Evolutionary conservation across 441 rosid genomes (phyloP).

Genomic region (Bocquillonia castaneifolia): DNA sequence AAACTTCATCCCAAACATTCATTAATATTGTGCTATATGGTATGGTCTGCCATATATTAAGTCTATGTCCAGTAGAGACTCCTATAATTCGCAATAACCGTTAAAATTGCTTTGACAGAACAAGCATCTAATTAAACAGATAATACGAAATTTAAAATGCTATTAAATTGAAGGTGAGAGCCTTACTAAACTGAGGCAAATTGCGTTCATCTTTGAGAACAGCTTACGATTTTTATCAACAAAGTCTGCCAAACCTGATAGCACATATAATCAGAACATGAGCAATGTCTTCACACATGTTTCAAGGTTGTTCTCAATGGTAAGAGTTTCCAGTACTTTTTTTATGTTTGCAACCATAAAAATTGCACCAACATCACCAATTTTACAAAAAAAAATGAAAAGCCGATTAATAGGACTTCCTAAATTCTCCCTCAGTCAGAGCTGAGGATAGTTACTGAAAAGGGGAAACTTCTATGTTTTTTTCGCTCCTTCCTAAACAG

Average conservation of each 20-base stretch:
- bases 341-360: background rate
- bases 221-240: conserved; percentile 71
- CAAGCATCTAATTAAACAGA: background rate
- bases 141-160: background rate
- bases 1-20: background rate
- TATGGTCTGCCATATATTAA: background rate
- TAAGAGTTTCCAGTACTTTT: background rate
- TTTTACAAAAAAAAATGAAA: background rate
- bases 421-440: background rate
- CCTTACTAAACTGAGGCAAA: conserved; percentile 80
- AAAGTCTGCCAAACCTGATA: conserved; percentile 62
- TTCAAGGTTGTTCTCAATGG: background rate
- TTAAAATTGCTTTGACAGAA: background rate
- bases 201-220: conserved; percentile 56
- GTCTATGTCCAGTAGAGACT: background rate
- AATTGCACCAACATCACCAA: background rate
- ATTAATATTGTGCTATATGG: background rate
- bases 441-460: background rate
- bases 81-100: background rate
- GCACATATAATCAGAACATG: conserved; percentile 19
- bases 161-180: conserved; percentile 18
- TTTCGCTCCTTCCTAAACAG: background rate
- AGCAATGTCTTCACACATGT: background rate
- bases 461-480: background rate
- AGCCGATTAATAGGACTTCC: background rate